Evolutionary conservation across 2,329 filamentous ascomycete genomes (phyloP).

Genomic region (Pezicula radicicola): DNA sequence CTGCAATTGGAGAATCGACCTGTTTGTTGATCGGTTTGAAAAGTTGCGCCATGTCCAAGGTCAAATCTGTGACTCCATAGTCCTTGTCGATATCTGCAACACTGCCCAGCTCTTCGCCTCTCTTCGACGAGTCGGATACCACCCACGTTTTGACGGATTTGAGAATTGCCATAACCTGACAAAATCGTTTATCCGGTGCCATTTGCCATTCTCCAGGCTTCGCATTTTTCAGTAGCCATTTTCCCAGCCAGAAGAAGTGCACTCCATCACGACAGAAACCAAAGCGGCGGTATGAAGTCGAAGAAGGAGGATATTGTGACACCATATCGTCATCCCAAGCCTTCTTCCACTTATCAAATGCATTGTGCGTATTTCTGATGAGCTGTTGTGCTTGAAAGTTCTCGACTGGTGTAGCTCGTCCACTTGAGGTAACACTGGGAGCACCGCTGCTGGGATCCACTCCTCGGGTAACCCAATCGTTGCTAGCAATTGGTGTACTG

Average conservation of each 20-base stretch:
- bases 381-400: constrained; percentile 33
- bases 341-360: constrained; percentile 69
- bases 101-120: constrained; percentile 66
- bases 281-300: constrained; percentile 54
- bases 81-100: constrained; percentile 66
- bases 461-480: constrained; percentile 51
- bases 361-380: constrained; percentile 45
- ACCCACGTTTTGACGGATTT: constrained; percentile 60
- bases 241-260: constrained; percentile 72
- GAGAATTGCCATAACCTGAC: constrained; percentile 56
- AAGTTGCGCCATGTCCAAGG: constrained; percentile 68
- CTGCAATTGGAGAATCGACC: constrained; percentile 31
- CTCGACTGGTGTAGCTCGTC: constrained; percentile 44
- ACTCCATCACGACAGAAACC: constrained; percentile 71
- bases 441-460: constrained; percentile 39
- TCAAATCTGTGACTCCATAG: constrained; percentile 61
- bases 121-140: constrained; percentile 57
- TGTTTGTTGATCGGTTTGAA: constrained; percentile 57
- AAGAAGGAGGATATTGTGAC: constrained; percentile 58
- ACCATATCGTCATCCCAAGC: constrained; percentile 70
- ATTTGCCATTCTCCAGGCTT: constrained; percentile 49
- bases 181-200: constrained; percentile 56
- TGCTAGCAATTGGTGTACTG: constrained; percentile 54
- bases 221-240: constrained; percentile 58
- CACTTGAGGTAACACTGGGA: constrained; percentile 43